These are phyloP conservation scores for Ophiocordyceps australis DNA, from an alignment of 2,329 filamentous ascomycete genomes.

Conservation along the genomic window DNA sequence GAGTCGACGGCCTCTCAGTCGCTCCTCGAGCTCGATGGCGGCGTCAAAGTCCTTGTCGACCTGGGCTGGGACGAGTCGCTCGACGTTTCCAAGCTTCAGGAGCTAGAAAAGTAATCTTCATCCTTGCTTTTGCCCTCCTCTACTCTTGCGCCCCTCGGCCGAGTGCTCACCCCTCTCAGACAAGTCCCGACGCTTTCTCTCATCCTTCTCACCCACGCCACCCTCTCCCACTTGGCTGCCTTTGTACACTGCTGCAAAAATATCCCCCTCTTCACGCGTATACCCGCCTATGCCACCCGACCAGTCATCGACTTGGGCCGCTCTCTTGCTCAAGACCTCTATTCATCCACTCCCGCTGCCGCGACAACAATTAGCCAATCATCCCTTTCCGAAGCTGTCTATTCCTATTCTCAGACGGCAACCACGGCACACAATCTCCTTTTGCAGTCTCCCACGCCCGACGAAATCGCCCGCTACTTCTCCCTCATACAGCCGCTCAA, in stretches of 20 bases:
- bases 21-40: slow-evolving; percentile 90
- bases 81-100: slow-evolving; percentile 61
- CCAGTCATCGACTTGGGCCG: slow-evolving; percentile 88
- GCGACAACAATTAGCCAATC: slow-evolving; percentile 62
- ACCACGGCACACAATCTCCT: slow-evolving; percentile 35
- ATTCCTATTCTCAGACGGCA: slow-evolving; percentile 32
- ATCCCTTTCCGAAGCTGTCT: slow-evolving; percentile 47
- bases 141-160: too few relatives aligned
- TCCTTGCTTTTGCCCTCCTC: too few relatives aligned
- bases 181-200: slow-evolving; percentile 84
- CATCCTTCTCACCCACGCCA: slow-evolving; percentile 88
- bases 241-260: slow-evolving; percentile 96
- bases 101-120: slow-evolving; percentile 64
- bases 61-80: slow-evolving; percentile 94
- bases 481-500: slow-evolving; percentile 80
- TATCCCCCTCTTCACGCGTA: slow-evolving; percentile 76
- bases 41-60: slow-evolving; percentile 86
- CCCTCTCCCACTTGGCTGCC: slow-evolving; percentile 75
- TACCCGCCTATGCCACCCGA: slow-evolving; percentile 85
- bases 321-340: slow-evolving; percentile 80
- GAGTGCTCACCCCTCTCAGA: too few relatives aligned
- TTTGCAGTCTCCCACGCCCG: slow-evolving; percentile 53
- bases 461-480: slow-evolving; percentile 89
- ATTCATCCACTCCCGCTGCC: slow-evolving; percentile 75
- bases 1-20: slow-evolving; percentile 80